Base-by-base conservation (phyloP, 148 eudicot genomes). In the Beta vulgaris region DNA sequence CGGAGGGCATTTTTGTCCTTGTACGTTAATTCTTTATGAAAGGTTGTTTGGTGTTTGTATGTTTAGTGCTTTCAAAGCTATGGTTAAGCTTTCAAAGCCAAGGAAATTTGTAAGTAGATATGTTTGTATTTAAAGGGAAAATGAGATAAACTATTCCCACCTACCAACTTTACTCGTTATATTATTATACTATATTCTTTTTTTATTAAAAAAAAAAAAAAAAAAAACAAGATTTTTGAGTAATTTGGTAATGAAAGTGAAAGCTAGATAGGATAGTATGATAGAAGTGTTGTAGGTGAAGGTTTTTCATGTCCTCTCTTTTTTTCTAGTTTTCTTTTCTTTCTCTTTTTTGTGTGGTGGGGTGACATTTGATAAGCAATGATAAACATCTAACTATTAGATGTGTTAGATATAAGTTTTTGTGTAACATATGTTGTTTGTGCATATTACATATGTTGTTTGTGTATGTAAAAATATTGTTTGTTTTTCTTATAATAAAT, bases 81-180 rank as follows among this genome's bases (percentile, higher is more conserved):
- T 48, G 63, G 34, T 35, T 13, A 13, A 58, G 82, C 61, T 74
- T 69, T 42, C 64, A 44, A 76, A 76, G 80, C 49, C 72, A 58
- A 76, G 73, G 73, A 26, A 81, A 54, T 64, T 72, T 37, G 54
- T 66, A 18, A 49, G 53, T 15, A 59, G 58, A 40, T 66, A 37
- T 35, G 31, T 26, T 63, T 23, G 69, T 65, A 76, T 81, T 64
- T 81, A 81, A 71, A 81, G 49, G 77, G 79, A 11, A 43, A 46
- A 55, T 55, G 25, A 40, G 60, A 39, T 53, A 43, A 71, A 54
- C 31, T 54, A 26, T 54, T 64, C 77, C 69, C 67, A 81, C 83
- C 83, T 66, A 81, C 80, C 83, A 76, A 36, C 69, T 71, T 75
- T 74, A 18, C 5, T 58, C n/a, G n/a, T n/a, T n/a, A n/a, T n/a